Base-by-base conservation (phyloP, 208 protist genomes). In the Balamuthia mandrillaris region DNA sequence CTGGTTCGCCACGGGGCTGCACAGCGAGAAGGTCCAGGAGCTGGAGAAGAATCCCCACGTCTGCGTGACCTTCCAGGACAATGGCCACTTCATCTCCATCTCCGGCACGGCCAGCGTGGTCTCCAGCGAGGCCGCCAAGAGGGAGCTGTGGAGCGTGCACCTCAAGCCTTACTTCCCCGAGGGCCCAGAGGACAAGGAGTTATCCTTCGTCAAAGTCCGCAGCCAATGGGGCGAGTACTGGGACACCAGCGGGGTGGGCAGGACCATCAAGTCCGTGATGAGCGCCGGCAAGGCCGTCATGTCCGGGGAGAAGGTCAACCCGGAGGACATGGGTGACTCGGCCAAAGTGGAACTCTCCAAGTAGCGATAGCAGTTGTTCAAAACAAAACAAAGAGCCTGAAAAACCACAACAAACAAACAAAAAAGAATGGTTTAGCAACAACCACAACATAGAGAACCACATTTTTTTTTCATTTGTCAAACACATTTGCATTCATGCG, bases 181-280 rank as follows among this genome's bases (percentile, higher is more conserved):
- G n/a, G n/a, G n/a, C n/a, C n/a, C n/a, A n/a, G 68, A 77, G 29
- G 68, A 77, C 42, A 77, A 77, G 68, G 68, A 77, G 0, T 33
- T 77, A n/a, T 41, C 68, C 27, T 45, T 77, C 44, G 44, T 77
- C 27, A 33, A 77, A 45, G 44, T 77, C 42, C 44, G 56, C 29
- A 56, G 44, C 10, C 68, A 77, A 45, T 77, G 68, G 68, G 68
- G 42, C n/a, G 68, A 77, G 44, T 77, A 77, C 24, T 77, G 68
- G 68, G 68, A 77, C 44, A 58, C 68, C 27, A 77, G 44, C 7
- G 68, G 68, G 44, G 29, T 77, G 4, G 37, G 49, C 44, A 77
- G 56, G 68, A 39, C 68, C 42, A 39, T 77, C 29, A 39, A 77
- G 68, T 77, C 49, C 29, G 68, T 39, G 12, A 24, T 77, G 10